Conservation (phyloP, 257 asterid species). For the Verbena officinalis region DNA sequence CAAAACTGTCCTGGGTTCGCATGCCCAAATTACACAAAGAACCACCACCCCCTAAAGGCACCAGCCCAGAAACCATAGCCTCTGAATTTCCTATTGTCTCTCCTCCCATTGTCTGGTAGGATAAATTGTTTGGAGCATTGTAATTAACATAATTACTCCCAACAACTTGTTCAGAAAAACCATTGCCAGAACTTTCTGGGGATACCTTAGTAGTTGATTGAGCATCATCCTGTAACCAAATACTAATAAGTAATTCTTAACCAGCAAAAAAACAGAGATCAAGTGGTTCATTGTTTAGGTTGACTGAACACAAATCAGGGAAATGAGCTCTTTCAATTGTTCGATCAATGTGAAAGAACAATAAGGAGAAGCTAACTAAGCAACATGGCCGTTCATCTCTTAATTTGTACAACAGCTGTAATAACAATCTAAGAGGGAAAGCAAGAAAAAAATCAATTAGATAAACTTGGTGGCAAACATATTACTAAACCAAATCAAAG, state of each 20-base stretch:
- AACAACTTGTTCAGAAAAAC: constrained; percentile 43
- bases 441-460: neutral
- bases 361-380: neutral
- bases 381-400: constrained; percentile 11
- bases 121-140: constrained; percentile 35
- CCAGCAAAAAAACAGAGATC: constrained; percentile 19
- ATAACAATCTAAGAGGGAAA: neutral
- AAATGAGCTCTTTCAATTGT: constrained; percentile 7
- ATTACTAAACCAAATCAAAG: neutral
- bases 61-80: constrained; percentile 41
- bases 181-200: constrained; percentile 44
- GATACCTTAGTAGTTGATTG: constrained; percentile 38
- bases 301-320: constrained; percentile 9
- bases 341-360: neutral
- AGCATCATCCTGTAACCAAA: constrained; percentile 52
- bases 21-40: constrained; percentile 37
- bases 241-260: constrained; percentile 18
- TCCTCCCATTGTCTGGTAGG: constrained; percentile 44
- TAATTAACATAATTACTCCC: constrained; percentile 35
- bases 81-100: constrained; percentile 42
- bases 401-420: constrained; percentile 5
- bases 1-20: constrained; percentile 75
- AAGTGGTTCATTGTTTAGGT: constrained; percentile 15
- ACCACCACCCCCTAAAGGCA: constrained; percentile 37
- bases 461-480: constrained; percentile 5